Evolutionary conservation across 2,329 filamentous ascomycete species (phyloP).

Genomic region (Didymosphaeria variabile): DNA sequence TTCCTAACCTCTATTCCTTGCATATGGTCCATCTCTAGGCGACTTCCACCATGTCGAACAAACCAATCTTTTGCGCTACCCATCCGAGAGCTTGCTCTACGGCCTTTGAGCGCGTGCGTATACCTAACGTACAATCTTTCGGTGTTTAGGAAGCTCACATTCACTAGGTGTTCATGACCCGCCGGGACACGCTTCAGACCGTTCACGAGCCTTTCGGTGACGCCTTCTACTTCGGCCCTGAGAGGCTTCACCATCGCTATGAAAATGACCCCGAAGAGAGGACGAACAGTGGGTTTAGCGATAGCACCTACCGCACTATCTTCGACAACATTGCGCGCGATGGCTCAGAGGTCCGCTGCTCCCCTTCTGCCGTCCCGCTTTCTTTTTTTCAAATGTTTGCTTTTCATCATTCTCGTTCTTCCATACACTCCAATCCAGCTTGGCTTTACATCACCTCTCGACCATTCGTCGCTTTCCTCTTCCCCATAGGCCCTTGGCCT

Average conservation of each 20-base stretch:
- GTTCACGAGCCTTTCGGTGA: constrained; percentile 97
- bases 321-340: constrained; percentile 78
- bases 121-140: constrained; percentile 10
- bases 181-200: constrained; percentile 79
- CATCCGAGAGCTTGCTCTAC: constrained; percentile 96
- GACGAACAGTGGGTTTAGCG: constrained; percentile 69
- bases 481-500: constrained; percentile 20
- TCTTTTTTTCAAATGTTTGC: constrained; percentile 5
- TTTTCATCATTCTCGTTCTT: constrained; percentile 18
- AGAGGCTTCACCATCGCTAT: constrained; percentile 82
- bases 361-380: constrained; percentile 18
- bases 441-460: constrained; percentile 17
- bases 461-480: constrained; percentile 26
- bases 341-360: constrained; percentile 72
- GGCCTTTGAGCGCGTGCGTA: constrained; percentile 87
- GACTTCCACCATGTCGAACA: constrained; percentile 69
- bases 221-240: constrained; percentile 94
- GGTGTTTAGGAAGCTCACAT: constrained; percentile 20
- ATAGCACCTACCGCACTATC: constrained; percentile 79
- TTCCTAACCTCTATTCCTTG: constrained; percentile 22
- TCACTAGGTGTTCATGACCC: constrained; percentile 86
- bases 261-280: constrained; percentile 69
- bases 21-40: constrained; percentile 19
- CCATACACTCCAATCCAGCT: constrained; percentile 21
- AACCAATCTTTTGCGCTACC: constrained; percentile 90